These are phyloP conservation scores for Mycena rosella DNA, from an alignment of 768 basidiomycete species.

Conservation along the genomic window DNA sequence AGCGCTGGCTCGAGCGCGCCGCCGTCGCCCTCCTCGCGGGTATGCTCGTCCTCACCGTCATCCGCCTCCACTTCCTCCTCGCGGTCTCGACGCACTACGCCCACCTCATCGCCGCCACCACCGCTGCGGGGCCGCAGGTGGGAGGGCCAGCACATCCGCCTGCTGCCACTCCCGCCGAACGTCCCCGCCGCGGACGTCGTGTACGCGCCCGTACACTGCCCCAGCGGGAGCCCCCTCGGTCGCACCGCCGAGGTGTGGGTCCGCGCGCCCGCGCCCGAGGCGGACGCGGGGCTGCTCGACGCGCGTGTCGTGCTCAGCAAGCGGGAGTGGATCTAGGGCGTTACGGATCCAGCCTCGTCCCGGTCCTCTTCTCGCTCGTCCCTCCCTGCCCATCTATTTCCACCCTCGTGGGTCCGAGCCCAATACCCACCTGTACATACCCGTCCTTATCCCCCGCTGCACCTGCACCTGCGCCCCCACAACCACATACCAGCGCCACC, in stretches of 20 bases:
- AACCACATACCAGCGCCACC: no score
- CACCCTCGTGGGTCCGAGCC: no score
- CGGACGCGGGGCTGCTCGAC: constrained; percentile 28
- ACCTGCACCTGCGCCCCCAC: no score
- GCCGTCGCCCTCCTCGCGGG: constrained; percentile 69
- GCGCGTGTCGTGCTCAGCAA: constrained; percentile 31
- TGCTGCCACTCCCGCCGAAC: constrained; percentile 30
- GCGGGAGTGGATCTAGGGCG: constrained; percentile 32
- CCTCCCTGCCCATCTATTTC: no score
- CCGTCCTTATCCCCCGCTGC: no score
- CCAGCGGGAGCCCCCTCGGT: neutral
- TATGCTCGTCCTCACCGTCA: constrained; percentile 71
- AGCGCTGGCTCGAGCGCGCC: constrained; percentile 80
- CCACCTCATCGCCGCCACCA: neutral
- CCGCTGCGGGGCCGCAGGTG: neutral
- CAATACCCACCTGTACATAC: no score
- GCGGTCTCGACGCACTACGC: constrained; percentile 54
- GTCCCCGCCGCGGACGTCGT: constrained; percentile 23
- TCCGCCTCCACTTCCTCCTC: constrained; percentile 82
- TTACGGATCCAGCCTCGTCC: no score
- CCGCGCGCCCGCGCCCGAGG: constrained; percentile 18
- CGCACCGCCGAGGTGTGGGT: constrained; percentile 28
- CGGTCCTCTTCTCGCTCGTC: no score
- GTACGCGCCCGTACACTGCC: constrained; percentile 31
- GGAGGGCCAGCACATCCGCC: constrained; percentile 16